Base-by-base conservation (phyloP, 441 rosid genomes). In the Erysimum pusillum region DNA sequence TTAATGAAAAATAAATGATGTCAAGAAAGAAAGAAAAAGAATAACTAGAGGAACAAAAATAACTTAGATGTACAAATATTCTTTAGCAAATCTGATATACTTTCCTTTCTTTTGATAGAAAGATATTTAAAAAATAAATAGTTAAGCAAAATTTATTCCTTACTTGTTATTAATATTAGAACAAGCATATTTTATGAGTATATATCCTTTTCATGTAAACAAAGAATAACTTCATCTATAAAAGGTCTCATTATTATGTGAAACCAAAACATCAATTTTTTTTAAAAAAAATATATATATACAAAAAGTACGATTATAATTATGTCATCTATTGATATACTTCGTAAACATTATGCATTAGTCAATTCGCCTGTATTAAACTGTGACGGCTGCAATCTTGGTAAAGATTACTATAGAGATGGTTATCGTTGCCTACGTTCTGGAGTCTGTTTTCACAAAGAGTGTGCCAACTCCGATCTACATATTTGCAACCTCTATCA, bases 171-270 rank as follows among this genome's bases (percentile, higher is more conserved):
- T 2, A 25, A 25, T 25, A 25, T 0, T 25, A 25, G 28, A 25
- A 32, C 35, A 53, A 68, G 73, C 13, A 53, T 53, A 22, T 53
- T 39, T 31, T 39, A 13, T 53, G 62, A 68, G 62, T 53, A 68
- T 53, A n/a, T n/a, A n/a, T n/a, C 0, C 6, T 53, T 53, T 39
- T 39, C 28, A 52, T 53, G 28, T 25, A 68, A 39, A 39, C 58
- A 68, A 52, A 25, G 62, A n/a, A 53, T 68, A 68, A 67, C 31
- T 38, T 36, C 32, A 25, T 41, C 7, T 42, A 42, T 12, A 42
- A 11, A 42, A 42, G 46, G 39, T 54, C 17, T 54, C 18, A 54
- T 20, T 18, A 25, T 28, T 54, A 28, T 7, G 0, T 28, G 36
- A 12, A 28, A 54, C 9, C 15, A 12, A 28, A 28, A 13, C 38